A percentile compares a stretch with the other conserved stretches of the same genome.
Evolutionary conservation across 768 basidiomycete species (phyloP).

Genomic region (Rhizopogon rudus): DNA sequence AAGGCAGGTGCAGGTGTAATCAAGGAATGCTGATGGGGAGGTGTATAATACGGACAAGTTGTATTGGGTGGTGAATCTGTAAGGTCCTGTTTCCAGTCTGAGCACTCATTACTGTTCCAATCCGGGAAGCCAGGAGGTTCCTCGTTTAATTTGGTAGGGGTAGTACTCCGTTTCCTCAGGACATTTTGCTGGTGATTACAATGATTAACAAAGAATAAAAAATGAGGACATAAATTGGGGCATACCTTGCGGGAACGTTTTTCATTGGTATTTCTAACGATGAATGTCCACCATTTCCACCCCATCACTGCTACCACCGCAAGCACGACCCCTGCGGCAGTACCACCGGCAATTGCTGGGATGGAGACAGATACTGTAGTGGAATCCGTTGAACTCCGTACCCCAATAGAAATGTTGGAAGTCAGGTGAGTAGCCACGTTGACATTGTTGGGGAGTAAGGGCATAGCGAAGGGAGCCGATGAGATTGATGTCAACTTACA

Average conservation of each 20-base stretch:
- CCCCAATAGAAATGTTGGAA: neutral
- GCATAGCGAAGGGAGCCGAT: neutral
- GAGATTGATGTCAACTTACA: neutral
- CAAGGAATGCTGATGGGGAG: neutral
- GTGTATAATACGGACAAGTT: neutral
- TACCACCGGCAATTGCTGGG: conserved; percentile 46
- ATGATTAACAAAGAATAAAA: neutral
- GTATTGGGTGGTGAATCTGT: neutral
- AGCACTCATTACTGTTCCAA: neutral
- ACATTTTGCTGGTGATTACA: neutral
- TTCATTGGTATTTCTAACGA: neutral
- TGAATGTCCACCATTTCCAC: conserved; percentile 43
- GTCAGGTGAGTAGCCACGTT: neutral
- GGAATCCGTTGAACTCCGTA: neutral
- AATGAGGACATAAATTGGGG: neutral
- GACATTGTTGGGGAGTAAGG: neutral
- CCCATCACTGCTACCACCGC: conserved; percentile 36
- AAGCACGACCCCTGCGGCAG: conserved; percentile 41
- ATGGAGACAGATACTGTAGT: conserved; percentile 31
- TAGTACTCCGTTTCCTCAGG: neutral
- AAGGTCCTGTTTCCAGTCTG: neutral
- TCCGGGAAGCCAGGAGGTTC: neutral
- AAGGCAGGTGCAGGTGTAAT: neutral
- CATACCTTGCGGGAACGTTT: neutral
- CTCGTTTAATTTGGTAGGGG: neutral